phyloP scores from a whole-genome alignment of 768 basidiomycete genomes.

The Chalciporus pseudorubinellus region DNA sequence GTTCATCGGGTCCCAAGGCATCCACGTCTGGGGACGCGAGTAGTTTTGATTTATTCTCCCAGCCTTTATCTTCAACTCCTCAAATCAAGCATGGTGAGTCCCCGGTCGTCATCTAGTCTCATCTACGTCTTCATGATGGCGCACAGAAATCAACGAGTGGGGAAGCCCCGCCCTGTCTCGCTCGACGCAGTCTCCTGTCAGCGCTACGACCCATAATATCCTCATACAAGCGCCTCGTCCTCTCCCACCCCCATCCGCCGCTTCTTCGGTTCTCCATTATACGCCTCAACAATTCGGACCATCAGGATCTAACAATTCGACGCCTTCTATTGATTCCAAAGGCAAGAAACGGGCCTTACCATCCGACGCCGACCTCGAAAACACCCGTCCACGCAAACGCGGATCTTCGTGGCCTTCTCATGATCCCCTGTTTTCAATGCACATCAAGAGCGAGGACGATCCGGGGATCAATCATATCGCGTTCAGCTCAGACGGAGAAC shows the following conservation, averaged over 20 bases:
- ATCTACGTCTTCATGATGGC: not conserved
- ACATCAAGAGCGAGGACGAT: constrained; percentile 46
- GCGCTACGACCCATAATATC: constrained; percentile 18
- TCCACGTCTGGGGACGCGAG: constrained; percentile 16
- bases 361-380: constrained; percentile 23
- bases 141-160: constrained; percentile 27
- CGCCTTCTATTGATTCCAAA: constrained; percentile 28
- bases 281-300: constrained; percentile 17
- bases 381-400: constrained; percentile 34
- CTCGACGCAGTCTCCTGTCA: constrained; percentile 15
- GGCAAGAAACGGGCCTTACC: constrained; percentile 41
- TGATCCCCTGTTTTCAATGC: constrained; percentile 35
- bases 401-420: constrained; percentile 49
- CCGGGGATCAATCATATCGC: constrained; percentile 46
- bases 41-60: constrained; percentile 18
- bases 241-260: constrained; percentile 25
- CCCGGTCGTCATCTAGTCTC: not conserved
- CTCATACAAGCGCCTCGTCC: constrained; percentile 32
- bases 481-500: constrained; percentile 52
- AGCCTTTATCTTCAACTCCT: constrained; percentile 19
- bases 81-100: constrained; percentile 31
- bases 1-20: constrained; percentile 27
- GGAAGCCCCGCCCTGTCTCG: constrained; percentile 11
- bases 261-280: constrained; percentile 34
- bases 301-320: constrained; percentile 20